Conservation (phyloP, 208 protist genomes). For the Leishmania lainsoni region DNA sequence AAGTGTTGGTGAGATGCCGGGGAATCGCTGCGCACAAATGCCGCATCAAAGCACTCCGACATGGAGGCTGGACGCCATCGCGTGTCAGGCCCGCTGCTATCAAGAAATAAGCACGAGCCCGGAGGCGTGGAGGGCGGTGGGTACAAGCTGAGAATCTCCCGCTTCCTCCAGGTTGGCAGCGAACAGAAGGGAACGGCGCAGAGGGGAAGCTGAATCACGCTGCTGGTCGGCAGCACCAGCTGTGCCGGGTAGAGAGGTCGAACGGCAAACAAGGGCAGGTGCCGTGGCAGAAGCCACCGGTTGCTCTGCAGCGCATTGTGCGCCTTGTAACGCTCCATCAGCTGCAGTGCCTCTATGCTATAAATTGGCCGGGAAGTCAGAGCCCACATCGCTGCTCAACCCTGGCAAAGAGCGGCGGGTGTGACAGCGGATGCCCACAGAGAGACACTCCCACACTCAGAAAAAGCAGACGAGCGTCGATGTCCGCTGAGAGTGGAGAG, state of each 20-base stretch:
- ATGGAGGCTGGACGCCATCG: constrained; percentile 34
- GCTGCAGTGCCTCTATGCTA: constrained; percentile 20
- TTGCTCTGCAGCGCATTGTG: constrained; percentile 39
- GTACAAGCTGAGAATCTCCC: constrained; percentile 10
- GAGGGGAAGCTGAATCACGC: constrained; percentile 18
- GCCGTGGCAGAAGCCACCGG: constrained; percentile 43
- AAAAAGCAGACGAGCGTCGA: background rate
- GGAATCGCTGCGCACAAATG: constrained; percentile 16
- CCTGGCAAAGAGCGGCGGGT: background rate
- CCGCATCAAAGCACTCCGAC: constrained; percentile 44
- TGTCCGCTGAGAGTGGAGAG: background rate
- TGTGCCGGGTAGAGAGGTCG: constrained; percentile 17
- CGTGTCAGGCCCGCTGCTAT: background rate
- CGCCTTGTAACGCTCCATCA: constrained; percentile 21
- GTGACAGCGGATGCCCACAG: background rate
- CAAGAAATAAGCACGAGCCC: constrained; percentile 25
- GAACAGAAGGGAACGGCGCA: constrained; percentile 35
- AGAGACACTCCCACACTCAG: background rate
- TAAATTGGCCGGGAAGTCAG: constrained; percentile 33
- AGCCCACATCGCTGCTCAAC: constrained; percentile 40
- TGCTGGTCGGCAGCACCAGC: constrained; percentile 25
- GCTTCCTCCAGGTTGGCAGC: constrained; percentile 11
- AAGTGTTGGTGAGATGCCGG: constrained; percentile 6
- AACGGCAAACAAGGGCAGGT: constrained; percentile 36
- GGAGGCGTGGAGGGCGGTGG: constrained; percentile 21